Evolutionary conservation across 2,329 filamentous ascomycete species (phyloP).

Genomic region (Pseudogymnoascus sp.): DNA sequence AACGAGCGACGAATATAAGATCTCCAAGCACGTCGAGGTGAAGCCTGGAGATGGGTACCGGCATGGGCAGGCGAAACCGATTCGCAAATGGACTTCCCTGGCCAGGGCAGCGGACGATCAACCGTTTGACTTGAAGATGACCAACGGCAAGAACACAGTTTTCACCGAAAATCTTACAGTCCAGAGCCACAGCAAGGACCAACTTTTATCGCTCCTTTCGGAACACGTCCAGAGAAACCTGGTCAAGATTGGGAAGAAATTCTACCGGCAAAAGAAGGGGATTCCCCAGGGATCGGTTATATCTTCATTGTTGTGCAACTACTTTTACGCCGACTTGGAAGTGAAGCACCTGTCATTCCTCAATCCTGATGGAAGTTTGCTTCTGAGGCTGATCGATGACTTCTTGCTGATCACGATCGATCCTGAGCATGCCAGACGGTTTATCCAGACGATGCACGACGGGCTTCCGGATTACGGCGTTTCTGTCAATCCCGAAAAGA

Average conservation of each 20-base stretch:
- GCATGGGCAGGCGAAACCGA: conserved; percentile 18
- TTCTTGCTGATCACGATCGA: conserved; percentile 80
- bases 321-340: conserved; percentile 91
- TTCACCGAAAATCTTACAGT: conserved; percentile 64
- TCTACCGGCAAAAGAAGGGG: conserved; percentile 76
- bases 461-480: conserved; percentile 77
- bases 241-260: conserved; percentile 79
- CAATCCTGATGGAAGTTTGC: conserved; percentile 45
- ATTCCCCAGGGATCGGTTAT: conserved; percentile 91
- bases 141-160: conserved; percentile 50
- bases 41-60: conserved; percentile 33
- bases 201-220: conserved; percentile 60
- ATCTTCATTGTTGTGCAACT: conserved; percentile 82
- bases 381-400: conserved; percentile 83
- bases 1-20: conserved; percentile 53
- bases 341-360: conserved; percentile 59
- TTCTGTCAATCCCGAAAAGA: conserved; percentile 66
- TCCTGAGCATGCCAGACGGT: conserved; percentile 54
- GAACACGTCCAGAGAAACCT: conserved; percentile 81
- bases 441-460: conserved; percentile 70
- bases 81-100: conserved; percentile 23
- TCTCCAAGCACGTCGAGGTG: conserved; percentile 68
- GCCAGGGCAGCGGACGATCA: conserved; percentile 22
- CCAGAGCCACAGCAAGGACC: conserved; percentile 44
- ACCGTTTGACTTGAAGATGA: conserved; percentile 24